These are phyloP conservation scores for Neurospora sp. DNA, from an alignment of 495 filamentous ascomycete species.

Conservation along the genomic window DNA sequence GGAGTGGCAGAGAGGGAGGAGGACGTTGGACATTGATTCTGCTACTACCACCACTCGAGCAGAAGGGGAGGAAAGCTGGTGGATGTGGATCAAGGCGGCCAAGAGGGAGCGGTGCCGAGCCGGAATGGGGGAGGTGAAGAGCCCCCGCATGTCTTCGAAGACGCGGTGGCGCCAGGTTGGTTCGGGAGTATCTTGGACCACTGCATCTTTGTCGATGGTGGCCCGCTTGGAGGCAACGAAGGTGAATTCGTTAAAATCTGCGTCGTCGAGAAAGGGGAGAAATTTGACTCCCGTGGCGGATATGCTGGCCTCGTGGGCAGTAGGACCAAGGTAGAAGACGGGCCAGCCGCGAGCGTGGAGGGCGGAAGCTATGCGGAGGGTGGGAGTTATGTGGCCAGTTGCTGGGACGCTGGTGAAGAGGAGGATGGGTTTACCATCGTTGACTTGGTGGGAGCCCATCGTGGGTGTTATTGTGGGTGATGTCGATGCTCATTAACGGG, in stretches of 20 bases:
- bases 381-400: slow-evolving; percentile 7
- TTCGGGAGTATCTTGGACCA: not conserved
- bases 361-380: not conserved
- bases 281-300: slow-evolving; percentile 20
- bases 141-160: not conserved
- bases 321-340: slow-evolving; percentile 23
- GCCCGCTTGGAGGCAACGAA: slow-evolving; percentile 7
- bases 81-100: slow-evolving; percentile 14
- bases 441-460: not conserved
- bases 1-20: slow-evolving; percentile 16
- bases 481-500: not conserved
- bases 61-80: slow-evolving; percentile 7
- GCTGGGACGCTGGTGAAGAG: slow-evolving; percentile 1
- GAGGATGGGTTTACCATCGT: slow-evolving; percentile 15
- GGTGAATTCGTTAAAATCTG: slow-evolving; percentile 15
- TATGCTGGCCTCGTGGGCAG: slow-evolving; percentile 17
- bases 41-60: slow-evolving; percentile 17
- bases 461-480: not conserved
- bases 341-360: slow-evolving; percentile 12
- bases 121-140: not conserved
- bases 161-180: not conserved
- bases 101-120: slow-evolving; percentile 13
- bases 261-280: slow-evolving; percentile 18
- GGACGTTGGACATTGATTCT: slow-evolving; percentile 19
- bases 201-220: not conserved